Evolutionary conservation across 257 asterid genomes (phyloP).

Genomic region (Solanum sejunctum): DNA sequence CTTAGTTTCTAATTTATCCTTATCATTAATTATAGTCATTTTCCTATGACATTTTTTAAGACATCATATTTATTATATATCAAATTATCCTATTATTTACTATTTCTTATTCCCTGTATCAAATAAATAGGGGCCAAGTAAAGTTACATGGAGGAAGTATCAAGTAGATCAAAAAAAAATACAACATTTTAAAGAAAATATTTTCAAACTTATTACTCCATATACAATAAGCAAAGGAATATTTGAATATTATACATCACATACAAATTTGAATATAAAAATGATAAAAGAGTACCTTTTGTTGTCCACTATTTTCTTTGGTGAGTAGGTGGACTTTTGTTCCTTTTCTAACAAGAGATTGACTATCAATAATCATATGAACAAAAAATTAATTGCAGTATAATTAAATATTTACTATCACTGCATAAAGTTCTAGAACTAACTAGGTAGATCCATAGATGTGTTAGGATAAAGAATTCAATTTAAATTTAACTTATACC

Average conservation of each 20-base stretch:
- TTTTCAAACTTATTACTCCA: neutral
- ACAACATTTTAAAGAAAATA: neutral
- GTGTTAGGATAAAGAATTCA: neutral
- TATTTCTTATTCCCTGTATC: too few relatives aligned
- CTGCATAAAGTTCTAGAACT: slow-evolving; percentile 17
- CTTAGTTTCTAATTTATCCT: too few relatives aligned
- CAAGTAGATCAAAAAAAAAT: neutral
- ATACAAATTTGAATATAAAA: neutral
- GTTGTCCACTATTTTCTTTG: slow-evolving; percentile 13
- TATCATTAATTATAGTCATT: too few relatives aligned
- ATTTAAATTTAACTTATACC: neutral
- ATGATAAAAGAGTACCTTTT: neutral
- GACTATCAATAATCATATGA: slow-evolving; percentile 20
- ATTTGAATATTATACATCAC: neutral
- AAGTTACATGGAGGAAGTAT: too few relatives aligned
- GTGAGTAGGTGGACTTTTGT: slow-evolving; percentile 39
- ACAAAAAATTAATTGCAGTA: neutral
- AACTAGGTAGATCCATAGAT: neutral
- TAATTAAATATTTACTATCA: neutral
- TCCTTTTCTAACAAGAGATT: slow-evolving; percentile 53
- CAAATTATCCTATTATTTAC: too few relatives aligned
- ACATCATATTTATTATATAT: too few relatives aligned
- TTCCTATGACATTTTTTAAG: too few relatives aligned
- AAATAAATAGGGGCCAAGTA: too few relatives aligned
- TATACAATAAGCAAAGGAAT: neutral